Evolutionary conservation across 23 red algal genomes (phyloP).

Genomic region (Pyropia yezoensis): DNA sequence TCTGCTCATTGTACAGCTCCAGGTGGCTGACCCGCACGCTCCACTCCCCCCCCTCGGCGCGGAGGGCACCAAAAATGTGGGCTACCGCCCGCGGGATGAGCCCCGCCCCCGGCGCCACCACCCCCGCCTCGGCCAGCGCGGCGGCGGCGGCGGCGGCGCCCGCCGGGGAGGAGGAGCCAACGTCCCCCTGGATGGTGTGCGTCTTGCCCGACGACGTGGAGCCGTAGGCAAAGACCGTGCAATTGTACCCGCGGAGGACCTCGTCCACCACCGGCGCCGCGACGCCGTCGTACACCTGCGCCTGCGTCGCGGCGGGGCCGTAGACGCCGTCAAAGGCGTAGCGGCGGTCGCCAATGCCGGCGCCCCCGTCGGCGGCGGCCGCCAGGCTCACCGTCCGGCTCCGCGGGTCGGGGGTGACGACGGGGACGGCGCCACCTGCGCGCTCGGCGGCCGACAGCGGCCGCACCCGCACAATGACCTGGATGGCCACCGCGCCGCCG

Average conservation of each 20-base stretch:
- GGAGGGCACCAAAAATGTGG: slow-evolving; percentile 12
- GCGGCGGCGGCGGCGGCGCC: slow-evolving; percentile 3
- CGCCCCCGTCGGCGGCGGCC: too few relatives aligned
- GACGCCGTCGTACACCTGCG: slow-evolving; percentile 18
- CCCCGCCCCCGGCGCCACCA: background rate
- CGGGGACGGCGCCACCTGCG: background rate
- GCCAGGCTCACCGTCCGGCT: too few relatives aligned
- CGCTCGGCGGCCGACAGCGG: slow-evolving; percentile 12
- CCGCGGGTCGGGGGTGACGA: too few relatives aligned
- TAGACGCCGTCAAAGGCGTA: slow-evolving; percentile 37
- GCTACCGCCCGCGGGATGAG: slow-evolving; percentile 15
- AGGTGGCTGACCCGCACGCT: slow-evolving; percentile 9
- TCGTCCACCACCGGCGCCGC: slow-evolving; percentile 38
- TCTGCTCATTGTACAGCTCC: slow-evolving; percentile 22
- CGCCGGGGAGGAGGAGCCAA: background rate
- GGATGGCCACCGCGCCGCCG: background rate
- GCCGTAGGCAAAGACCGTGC: slow-evolving; percentile 13
- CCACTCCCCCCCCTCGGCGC: slow-evolving; percentile 6
- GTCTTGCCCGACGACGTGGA: slow-evolving; percentile 16
- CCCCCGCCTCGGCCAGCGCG: slow-evolving; percentile 17
- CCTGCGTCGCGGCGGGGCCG: slow-evolving; percentile 20
- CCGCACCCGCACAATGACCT: slow-evolving; percentile 11
- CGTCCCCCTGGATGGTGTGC: slow-evolving; percentile 6
- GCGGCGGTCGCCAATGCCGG: background rate
- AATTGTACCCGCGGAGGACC: slow-evolving; percentile 11